Evolutionary conservation across 2,329 filamentous ascomycete genomes (phyloP), one percentile per base, ranked within the genome.

Genomic region (Alternaria consortialis): DNA sequence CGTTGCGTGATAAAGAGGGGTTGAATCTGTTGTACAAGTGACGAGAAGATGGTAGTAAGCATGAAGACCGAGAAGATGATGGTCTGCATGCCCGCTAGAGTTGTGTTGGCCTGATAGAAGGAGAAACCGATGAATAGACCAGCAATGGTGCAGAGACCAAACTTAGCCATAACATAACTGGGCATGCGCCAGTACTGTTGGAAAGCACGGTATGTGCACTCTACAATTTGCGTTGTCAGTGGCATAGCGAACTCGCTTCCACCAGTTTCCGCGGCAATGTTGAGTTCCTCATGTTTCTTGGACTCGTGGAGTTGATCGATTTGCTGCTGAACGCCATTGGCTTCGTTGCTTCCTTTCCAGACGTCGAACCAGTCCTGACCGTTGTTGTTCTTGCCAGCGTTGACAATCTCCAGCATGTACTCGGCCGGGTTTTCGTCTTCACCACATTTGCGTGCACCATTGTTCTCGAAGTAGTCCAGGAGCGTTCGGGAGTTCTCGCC

Each of bases 361-460:
- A 79, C 76, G 8, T 77, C 67, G 47, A 74, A 74, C 81, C 81
- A 83, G 58, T 82, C 79, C 61, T 69, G 39, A 0, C 69, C 69
- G 29, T 71, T 55, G 15, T 71, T 56, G 43, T 74, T 73, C 37
- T 74, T 73, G 15, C 76, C 76, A 27, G 75, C 71, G 54, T 74
- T 73, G 25, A 79, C 77, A 47, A 82, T 75, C 59, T 83, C 81
- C n/a, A 93, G 83, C 87, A 93, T 92, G 80, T 87, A 93, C 77
- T 93, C 91, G 1, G 91, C 91, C 0, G 91, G 90, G 67, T 93
- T 93, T 62, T 90, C 89, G 1, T 87, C 83, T 2, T 83, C 76
- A 8, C 81, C 83, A 59, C 90, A 91, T 46, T 80, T 77, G 3
- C 86, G 81, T 1, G 86, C 88, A 5, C 90, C 90, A 56, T 90